Percentiles rank a stretch among this genome's conserved stretches.
phyloP scores from a whole-genome alignment of 2,329 filamentous ascomycete species.

The Beauveria caledonica region DNA sequence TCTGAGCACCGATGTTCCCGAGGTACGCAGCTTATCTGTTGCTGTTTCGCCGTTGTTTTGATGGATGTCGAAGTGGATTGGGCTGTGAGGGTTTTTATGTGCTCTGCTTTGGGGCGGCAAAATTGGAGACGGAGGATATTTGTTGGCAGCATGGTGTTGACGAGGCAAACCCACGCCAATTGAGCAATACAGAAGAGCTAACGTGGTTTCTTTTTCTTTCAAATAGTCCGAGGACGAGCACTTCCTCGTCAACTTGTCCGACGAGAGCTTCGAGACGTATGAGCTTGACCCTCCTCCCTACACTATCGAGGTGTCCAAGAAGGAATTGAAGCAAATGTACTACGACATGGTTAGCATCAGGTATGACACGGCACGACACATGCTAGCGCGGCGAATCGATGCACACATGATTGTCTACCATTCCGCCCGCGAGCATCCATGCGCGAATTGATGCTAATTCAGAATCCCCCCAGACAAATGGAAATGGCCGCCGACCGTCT shows the following conservation, averaged over 20 bases:
- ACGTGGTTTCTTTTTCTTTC: background rate
- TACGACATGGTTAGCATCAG: constrained; percentile 90
- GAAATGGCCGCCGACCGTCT: constrained; percentile 98
- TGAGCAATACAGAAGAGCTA: background rate
- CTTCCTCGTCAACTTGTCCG: constrained; percentile 86
- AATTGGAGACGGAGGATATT: background rate
- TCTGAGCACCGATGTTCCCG: constrained; percentile 63
- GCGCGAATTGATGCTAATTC: constrained; percentile 15
- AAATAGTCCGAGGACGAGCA: constrained; percentile 81
- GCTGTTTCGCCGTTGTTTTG: background rate
- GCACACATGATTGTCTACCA: too few species aligned
- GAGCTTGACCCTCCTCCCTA: constrained; percentile 94
- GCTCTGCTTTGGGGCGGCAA: background rate
- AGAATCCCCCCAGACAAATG: constrained; percentile 66
- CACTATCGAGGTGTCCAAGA: constrained; percentile 90
- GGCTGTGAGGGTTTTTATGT: background rate
- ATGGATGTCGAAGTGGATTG: background rate
- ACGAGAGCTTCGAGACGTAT: constrained; percentile 99
- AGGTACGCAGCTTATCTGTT: constrained; percentile 27
- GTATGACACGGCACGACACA: constrained; percentile 44
- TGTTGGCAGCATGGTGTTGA: constrained; percentile 5
- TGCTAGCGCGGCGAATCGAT: background rate
- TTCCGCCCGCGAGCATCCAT: background rate
- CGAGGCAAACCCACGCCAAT: background rate
- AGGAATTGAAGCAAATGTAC: constrained; percentile 98